A percentile compares a stretch with the other conserved stretches of the same genome.
Evolutionary conservation across 2,329 filamentous ascomycete species (phyloP).

Genomic region (Cyphellophora europaea): DNA sequence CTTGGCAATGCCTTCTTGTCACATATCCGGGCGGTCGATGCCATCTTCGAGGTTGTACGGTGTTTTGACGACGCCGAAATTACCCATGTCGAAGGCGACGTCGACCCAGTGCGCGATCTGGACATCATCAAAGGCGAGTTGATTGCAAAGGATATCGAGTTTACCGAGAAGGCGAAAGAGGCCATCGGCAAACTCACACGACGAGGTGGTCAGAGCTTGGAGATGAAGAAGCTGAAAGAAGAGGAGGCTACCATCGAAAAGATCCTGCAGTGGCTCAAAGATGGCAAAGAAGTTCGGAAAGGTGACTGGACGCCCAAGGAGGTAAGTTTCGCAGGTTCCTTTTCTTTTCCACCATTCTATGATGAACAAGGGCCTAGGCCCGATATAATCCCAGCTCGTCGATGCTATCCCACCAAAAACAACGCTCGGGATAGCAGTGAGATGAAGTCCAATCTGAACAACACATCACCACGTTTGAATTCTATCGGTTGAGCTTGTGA

Average conservation of each 20-base stretch:
- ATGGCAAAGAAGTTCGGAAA: conserved; percentile 89
- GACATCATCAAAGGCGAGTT: conserved; percentile 96
- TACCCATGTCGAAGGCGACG: conserved; percentile 98
- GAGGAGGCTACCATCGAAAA: conserved; percentile 92
- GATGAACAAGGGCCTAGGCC: conserved; percentile 99
- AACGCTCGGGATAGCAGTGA: conserved; percentile 74
- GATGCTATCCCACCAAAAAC: conserved; percentile 62
- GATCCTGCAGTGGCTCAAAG: conserved; percentile 70
- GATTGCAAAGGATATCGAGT: conserved; percentile 90
- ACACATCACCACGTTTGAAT: conserved; percentile 11
- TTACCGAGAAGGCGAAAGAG: conserved; percentile 90
- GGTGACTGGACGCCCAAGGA: conserved; percentile 86
- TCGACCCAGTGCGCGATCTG: conserved; percentile 87
- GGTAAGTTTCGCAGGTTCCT: conserved; percentile 51
- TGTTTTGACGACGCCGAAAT: conserved; percentile 99
- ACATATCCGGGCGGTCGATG: conserved; percentile 95
- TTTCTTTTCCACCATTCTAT: conserved; percentile 33
- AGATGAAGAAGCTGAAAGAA: conserved; percentile 95
- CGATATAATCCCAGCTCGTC: conserved; percentile 99
- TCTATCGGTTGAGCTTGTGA: neutral
- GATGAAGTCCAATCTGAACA: conserved; percentile 69
- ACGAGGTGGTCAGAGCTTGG: conserved; percentile 85
- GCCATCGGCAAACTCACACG: conserved; percentile 88
- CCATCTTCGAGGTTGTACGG: conserved; percentile 93
- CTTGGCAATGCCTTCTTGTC: conserved; percentile 97